Evolutionary conservation across 2,329 filamentous ascomycete species (phyloP).

Genomic region (Chrysoporthe austroafricana): DNA sequence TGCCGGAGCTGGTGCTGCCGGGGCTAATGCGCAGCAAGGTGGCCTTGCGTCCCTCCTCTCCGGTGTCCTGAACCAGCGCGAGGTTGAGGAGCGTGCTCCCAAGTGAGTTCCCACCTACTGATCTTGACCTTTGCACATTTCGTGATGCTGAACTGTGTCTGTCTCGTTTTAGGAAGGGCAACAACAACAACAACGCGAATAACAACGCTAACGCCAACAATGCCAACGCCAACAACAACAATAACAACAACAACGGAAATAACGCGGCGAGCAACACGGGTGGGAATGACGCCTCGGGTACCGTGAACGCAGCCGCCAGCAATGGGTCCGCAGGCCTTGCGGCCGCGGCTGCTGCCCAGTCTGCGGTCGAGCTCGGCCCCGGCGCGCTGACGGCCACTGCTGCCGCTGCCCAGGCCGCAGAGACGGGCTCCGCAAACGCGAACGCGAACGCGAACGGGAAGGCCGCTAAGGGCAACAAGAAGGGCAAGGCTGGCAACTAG

Average conservation of each 20-base stretch:
- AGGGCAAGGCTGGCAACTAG: neutral
- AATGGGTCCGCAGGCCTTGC: slow-evolving; percentile 17
- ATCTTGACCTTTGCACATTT: neutral
- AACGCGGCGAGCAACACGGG: slow-evolving; percentile 30
- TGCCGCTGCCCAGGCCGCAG: slow-evolving; percentile 34
- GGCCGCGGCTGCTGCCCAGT: slow-evolving; percentile 25
- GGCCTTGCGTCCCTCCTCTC: slow-evolving; percentile 12
- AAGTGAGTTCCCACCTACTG: neutral
- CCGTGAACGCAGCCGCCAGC: slow-evolving; percentile 23
- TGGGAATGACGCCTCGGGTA: slow-evolving; percentile 42
- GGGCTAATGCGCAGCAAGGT: neutral
- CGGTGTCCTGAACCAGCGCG: slow-evolving; percentile 8
- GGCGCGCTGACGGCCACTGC: slow-evolving; percentile 31
- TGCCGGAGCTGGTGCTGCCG: slow-evolving; percentile 7
- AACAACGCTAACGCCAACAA: slow-evolving; percentile 33
- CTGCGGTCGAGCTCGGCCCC: slow-evolving; percentile 35
- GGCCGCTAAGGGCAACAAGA: neutral
- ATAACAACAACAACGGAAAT: slow-evolving; percentile 12
- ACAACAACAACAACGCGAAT: slow-evolving; percentile 10
- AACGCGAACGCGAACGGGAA: slow-evolving; percentile 11
- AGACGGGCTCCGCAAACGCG: slow-evolving; percentile 32
- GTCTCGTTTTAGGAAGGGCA: neutral
- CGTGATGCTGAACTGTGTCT: neutral
- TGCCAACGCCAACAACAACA: slow-evolving; percentile 42
- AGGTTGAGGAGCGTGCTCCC: slow-evolving; percentile 7